phyloP scores from a whole-genome alignment of 495 filamentous ascomycete species.

The Penicillium argentinense region DNA sequence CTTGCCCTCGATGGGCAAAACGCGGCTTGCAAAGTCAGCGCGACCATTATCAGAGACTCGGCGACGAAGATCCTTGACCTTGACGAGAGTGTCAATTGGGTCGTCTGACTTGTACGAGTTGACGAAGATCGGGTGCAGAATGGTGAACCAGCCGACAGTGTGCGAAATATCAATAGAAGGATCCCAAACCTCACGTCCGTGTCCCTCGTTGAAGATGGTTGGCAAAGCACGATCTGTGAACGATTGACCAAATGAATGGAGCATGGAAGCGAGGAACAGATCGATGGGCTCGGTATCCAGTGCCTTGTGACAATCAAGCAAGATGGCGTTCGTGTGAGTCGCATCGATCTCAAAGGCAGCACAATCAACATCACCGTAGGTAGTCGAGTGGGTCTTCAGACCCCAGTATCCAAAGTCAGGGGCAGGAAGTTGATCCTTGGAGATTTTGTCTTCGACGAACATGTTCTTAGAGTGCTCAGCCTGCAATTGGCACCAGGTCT shows the following conservation, averaged over 20 bases:
- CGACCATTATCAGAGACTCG: conserved; percentile 48
- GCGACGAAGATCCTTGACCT: conserved; percentile 48
- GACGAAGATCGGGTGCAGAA: conserved; percentile 49
- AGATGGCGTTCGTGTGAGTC: conserved; percentile 39
- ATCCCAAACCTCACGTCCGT: conserved; percentile 56
- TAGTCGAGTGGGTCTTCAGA: conserved; percentile 42
- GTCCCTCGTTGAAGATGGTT: conserved; percentile 55
- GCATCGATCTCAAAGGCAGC: conserved; percentile 47
- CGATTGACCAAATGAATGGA: conserved; percentile 49
- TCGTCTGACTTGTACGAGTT: conserved; percentile 20
- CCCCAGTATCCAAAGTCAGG: conserved; percentile 53
- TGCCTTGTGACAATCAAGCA: conserved; percentile 46
- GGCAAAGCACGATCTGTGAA: conserved; percentile 55
- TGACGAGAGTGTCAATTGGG: conserved; percentile 39
- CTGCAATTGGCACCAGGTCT: conserved; percentile 58
- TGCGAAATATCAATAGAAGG: conserved; percentile 53
- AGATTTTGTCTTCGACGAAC: conserved; percentile 26
- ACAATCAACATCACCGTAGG: conserved; percentile 50
- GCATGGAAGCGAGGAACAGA: conserved; percentile 50
- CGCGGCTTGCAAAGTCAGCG: conserved; percentile 49
- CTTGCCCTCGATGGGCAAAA: conserved; percentile 42
- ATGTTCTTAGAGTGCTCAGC: conserved; percentile 36
- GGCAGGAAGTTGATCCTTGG: conserved; percentile 23
- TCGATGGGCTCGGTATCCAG: conserved; percentile 54
- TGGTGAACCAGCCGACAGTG: conserved; percentile 65